These are phyloP conservation scores for Saccharomycopsis selenospora DNA, from an alignment of 805 yeast genomes.

Conservation along the genomic window DNA sequence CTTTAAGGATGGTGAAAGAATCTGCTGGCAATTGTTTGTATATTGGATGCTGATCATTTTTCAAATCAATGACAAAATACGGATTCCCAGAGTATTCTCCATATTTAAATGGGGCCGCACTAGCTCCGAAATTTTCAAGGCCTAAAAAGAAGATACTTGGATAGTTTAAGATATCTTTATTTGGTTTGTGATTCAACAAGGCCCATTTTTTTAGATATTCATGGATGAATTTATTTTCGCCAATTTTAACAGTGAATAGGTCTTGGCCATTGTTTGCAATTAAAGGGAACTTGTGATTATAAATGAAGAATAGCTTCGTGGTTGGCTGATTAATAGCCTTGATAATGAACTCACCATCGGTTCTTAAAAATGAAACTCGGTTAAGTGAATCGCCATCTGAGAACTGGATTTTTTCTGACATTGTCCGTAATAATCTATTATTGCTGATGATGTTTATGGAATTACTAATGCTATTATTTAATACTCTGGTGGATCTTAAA, in stretches of 20 bases:
- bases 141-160: slow-evolving; percentile 35
- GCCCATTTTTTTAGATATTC: slow-evolving; percentile 24
- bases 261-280: slow-evolving; percentile 15
- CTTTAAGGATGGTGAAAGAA: slow-evolving; percentile 13
- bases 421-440: not conserved
- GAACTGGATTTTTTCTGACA: not conserved
- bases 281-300: slow-evolving; percentile 24
- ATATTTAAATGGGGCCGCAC: slow-evolving; percentile 29
- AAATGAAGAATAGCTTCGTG: slow-evolving; percentile 36
- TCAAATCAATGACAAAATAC: slow-evolving; percentile 54
- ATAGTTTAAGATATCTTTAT: slow-evolving; percentile 9
- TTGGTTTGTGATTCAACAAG: slow-evolving; percentile 15
- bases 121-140: slow-evolving; percentile 25
- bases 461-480: no score
- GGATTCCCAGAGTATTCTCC: slow-evolving; percentile 54
- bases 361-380: slow-evolving; percentile 50
- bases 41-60: slow-evolving; percentile 25
- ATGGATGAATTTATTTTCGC: slow-evolving; percentile 19
- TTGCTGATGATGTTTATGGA: not conserved
- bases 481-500: no score
- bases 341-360: slow-evolving; percentile 40
- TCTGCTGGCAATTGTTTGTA: slow-evolving; percentile 1
- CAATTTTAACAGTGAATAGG: slow-evolving; percentile 21
- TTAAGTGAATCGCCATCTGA: slow-evolving; percentile 35
- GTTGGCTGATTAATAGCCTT: slow-evolving; percentile 37